Evolutionary conservation across 2,329 filamentous ascomycete species (phyloP), one percentile per base, ranked within the genome.

Genomic region (Ophiostoma australiae): DNA sequence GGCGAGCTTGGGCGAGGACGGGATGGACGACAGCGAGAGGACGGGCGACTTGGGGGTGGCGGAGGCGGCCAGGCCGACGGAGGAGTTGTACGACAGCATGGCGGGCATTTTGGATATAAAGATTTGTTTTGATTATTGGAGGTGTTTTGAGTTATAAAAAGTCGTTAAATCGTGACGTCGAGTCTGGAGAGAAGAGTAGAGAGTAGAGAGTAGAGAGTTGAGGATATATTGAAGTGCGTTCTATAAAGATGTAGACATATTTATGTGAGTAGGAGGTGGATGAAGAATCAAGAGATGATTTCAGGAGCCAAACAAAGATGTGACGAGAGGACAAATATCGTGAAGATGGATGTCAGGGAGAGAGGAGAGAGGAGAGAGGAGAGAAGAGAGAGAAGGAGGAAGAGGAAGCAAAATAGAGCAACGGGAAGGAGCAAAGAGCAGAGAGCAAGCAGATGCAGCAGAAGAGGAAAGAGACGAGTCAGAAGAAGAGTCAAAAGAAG

Each of bases 71-170:
- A 70, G 65, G 55, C 68, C 61, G 33, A 68, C 39, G 52, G 71
- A 65, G 20, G 71, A 39, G 8, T 67, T 69, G 61, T 68, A 72
- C 13, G 71, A 72, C 11, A 72, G 68, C 71, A 72, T 72, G 48
- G 66, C 66, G n/a, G 66, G 66, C 39, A 67, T 67, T 31, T 31
- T 48, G 3, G 61, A 37, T 35, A 23, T 61, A 10, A 5, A 17
- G 1, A 55, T n/a, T 6, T 23, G 48, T 0, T 48, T 48, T 48
- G 5, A 17, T 5, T 17, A n/a, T 48, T n/a, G 5, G 11, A 8
- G 55, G 55, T 66, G 4, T n/a, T n/a, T 31, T n/a, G 44, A 20
- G 44, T 48, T 39, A 23, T 31, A 8, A 33, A 23, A 23, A 31
- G 39, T 44, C 39, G n/a, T 67, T 44, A 33, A 33, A 37, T 20